A percentile compares a stretch with the other conserved stretches of the same genome.
Evolutionary conservation across 1,139 yeast species (phyloP).

Genomic region (Geotrichum restrictum): DNA sequence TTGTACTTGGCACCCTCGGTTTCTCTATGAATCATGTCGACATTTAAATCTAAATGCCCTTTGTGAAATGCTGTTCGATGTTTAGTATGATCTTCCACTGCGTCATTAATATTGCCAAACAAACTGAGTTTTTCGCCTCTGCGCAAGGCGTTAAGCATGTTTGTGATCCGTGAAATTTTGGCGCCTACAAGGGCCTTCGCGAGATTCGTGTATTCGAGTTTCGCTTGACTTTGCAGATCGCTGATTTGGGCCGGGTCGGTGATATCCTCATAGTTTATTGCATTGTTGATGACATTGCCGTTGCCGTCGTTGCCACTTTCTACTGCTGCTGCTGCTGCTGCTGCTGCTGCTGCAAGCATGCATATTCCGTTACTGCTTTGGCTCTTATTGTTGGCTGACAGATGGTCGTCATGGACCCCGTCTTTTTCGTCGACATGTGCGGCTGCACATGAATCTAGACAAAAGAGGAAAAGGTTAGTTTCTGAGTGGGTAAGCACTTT

Average conservation of each 20-base stretch:
- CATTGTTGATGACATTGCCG: not conserved
- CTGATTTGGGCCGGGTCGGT: constrained; percentile 17
- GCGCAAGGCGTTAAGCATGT: constrained; percentile 30
- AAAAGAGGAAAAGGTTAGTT: not conserved
- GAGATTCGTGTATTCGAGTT: constrained; percentile 31
- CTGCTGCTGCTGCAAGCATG: not conserved
- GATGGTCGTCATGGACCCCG: not conserved
- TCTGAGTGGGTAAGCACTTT: not conserved
- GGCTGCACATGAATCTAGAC: not conserved
- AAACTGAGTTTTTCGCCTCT: constrained; percentile 24
- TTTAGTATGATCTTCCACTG: constrained; percentile 28
- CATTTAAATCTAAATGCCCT: constrained; percentile 26
- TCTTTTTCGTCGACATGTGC: constrained; percentile 4
- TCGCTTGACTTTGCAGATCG: constrained; percentile 32
- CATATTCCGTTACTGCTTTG: constrained; percentile 1
- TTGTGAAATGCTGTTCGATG: constrained; percentile 24
- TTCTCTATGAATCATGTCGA: constrained; percentile 27
- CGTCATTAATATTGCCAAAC: constrained; percentile 27
- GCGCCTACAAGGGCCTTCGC: constrained; percentile 33
- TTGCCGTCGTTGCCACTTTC: not conserved
- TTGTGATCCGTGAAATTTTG: constrained; percentile 31
- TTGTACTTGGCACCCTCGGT: constrained; percentile 32
- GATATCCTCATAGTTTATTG: not conserved
- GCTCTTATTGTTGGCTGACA: not conserved
- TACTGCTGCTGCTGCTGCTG: not conserved